Conservation (phyloP, 768 basidiomycete genomes). For the Lactifluus hygrophoroides region DNA sequence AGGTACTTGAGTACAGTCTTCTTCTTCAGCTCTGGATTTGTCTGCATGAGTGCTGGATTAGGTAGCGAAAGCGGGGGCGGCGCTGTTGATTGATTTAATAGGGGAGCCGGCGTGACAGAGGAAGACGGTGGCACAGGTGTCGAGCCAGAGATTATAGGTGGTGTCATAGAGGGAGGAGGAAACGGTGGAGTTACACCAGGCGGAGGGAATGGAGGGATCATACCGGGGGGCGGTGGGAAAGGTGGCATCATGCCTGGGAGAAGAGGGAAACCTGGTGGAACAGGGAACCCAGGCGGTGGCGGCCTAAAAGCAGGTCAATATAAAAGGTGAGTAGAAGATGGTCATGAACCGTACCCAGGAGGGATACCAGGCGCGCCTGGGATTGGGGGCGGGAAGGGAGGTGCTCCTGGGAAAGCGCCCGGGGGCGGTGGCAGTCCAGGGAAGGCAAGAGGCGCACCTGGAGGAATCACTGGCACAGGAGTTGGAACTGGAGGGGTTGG, state of each 20-base stretch:
- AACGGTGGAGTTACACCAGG: slow-evolving; percentile 27
- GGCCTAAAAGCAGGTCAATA: slow-evolving; percentile 24
- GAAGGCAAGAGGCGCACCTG: slow-evolving; percentile 34
- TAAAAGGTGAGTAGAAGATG: slow-evolving; percentile 30
- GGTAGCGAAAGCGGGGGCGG: slow-evolving; percentile 39
- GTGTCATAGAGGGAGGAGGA: slow-evolving; percentile 22
- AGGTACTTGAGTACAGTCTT: slow-evolving; percentile 61
- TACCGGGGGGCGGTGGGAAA: slow-evolving; percentile 20
- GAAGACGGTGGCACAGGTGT: slow-evolving; percentile 24
- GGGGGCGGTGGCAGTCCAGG: slow-evolving; percentile 39
- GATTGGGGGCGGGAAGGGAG: slow-evolving; percentile 29
- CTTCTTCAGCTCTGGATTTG: slow-evolving; percentile 70
- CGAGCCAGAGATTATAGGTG: slow-evolving; percentile 25
- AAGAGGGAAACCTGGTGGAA: slow-evolving; percentile 27
- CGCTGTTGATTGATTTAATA: slow-evolving; percentile 12
- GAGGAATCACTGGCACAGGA: slow-evolving; percentile 34
- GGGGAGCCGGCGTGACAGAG: slow-evolving; percentile 23
- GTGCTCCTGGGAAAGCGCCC: slow-evolving; percentile 32
- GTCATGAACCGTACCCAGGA: slow-evolving; percentile 32
- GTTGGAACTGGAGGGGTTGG: slow-evolving; percentile 25
- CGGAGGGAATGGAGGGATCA: slow-evolving; percentile 21
- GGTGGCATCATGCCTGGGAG: slow-evolving; percentile 27
- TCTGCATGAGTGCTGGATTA: slow-evolving; percentile 49
- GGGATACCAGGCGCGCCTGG: slow-evolving; percentile 30
- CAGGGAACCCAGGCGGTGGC: slow-evolving; percentile 28